Base-by-base conservation (phyloP, 176 grass and related monocot genomes). In the Rhynchospora breviuscula region DNA sequence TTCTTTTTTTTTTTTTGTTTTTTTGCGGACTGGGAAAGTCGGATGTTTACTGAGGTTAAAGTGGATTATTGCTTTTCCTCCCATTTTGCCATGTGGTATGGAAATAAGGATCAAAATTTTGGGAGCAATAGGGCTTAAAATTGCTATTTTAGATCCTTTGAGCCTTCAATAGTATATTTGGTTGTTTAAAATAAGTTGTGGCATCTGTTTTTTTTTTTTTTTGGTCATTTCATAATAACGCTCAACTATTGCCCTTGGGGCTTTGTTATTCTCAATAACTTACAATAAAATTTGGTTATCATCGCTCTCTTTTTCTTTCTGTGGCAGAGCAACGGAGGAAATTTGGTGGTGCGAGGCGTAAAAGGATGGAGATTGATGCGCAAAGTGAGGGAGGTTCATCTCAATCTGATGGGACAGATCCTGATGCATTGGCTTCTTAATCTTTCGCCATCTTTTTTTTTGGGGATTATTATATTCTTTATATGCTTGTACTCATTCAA, bases 251-350 rank as follows among this genome's bases (percentile, higher is more conserved):
- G 12, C 1, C 12, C 13, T 0, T n/a, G 21, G 21, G 47, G 0
- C 72, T 25, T 76, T 53, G 25, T 47, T 75, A 52, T 53, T 26
- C 52, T 26, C 25, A 76, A 31, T 53, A 56, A 77, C 51, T 77
- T 22, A 8, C 13, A 29, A 29, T 56, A 56, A 57, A 57, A 53
- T 75, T 26, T 71, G 40, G 10, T 7, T 74, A 18, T 71, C 40
- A 46, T 71, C 23, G 26, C 71, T 62, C 7, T 23, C 6, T 74
- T 62, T 85, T 78, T 80, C 47, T 35, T 15, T 75, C 5, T 75
- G 71, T 67, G 84, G 57, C 86, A 99, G 96, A 95, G 85, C 84
- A 80, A 52, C 88, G 93, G 85, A 91, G 88, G 48, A 98, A 93
- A 83, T 80, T 81, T 71, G 86, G 87, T 18, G 67, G 65, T 4